Base-by-base conservation (phyloP, 116 monocot genomes). In the Papilionanthe hybrid region DNA sequence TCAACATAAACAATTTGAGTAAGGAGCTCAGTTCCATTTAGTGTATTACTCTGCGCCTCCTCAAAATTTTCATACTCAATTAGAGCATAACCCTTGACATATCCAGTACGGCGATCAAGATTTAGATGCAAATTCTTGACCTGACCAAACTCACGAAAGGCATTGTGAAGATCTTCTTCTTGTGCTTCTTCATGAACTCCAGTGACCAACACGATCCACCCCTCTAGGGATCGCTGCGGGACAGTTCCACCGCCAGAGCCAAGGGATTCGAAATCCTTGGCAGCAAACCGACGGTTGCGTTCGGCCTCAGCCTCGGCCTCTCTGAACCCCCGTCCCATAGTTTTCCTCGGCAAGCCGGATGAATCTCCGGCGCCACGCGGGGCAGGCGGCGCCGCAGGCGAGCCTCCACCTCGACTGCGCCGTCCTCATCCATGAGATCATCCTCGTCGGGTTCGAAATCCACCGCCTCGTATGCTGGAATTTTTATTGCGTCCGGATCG, bases 101-200 rank as follows among this genome's bases (percentile, higher is more conserved):
- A n/a, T 57, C 96, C 96, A 83, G 96, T 96, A 15, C 96, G 92
- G 9, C 96, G 92, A 60, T 96, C 96, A 68, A 96, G 83, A 87
- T 96, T 96, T 67, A 96, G 78, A 88, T 96, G 96, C 79, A 96
- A 86, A 80, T 96, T 96, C 79, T 94, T 96, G 12, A 96, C 71
- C 80, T 96, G 86, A 9, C 96, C 96, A 84, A 80, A 92, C 63
- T 96, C 93, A 79, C 93, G 80, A 80, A 96, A 96, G 76, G 87
- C 83, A 84, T 92, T 96, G 75, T 90, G 89, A 37, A 96, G 83
- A 66, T 96, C 96, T 53, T 96, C 96, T 89, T 96, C 96, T 69
- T 93, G 96, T 17, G 96, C 94, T 76, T 96, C 96, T 80, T 96
- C 96, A 85, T 96, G 90, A 67, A 96, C 90, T 84, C 96, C 96